These are phyloP conservation scores for Aureoboletus auriporus DNA, from an alignment of 768 basidiomycete species.

Conservation along the genomic window DNA sequence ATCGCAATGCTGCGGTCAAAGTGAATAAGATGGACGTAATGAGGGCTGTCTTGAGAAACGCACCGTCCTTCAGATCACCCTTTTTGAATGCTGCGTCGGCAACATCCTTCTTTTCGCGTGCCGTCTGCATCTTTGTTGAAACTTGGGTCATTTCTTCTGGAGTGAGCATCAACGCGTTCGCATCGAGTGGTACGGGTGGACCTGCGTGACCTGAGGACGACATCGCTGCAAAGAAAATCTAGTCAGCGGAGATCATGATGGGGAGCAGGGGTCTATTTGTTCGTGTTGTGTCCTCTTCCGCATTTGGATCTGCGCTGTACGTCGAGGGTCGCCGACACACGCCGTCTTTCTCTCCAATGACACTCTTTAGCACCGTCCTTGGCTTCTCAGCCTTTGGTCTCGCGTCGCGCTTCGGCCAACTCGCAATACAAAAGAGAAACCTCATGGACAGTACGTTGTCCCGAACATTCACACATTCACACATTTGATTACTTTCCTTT, in stretches of 20 bases:
- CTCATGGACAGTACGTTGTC: conserved; percentile 70
- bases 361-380: conserved; percentile 63
- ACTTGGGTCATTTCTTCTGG: conserved; percentile 28
- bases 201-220: conserved; percentile 3
- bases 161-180: conserved; percentile 13
- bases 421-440: conserved; percentile 78
- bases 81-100: conserved; percentile 68
- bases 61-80: conserved; percentile 60
- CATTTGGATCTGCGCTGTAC: conserved; percentile 1
- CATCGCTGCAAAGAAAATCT: background rate
- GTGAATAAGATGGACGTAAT: background rate
- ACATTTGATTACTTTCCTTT: background rate
- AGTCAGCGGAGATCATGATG: background rate
- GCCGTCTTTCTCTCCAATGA: conserved; percentile 38
- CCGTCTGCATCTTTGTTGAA: conserved; percentile 51
- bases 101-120: conserved; percentile 61
- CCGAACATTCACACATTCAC: background rate
- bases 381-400: conserved; percentile 84
- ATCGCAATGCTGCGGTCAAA: conserved; percentile 50
- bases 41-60: conserved; percentile 13
- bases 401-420: conserved; percentile 78
- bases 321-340: conserved; percentile 5
- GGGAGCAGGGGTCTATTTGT: conserved; percentile 21
- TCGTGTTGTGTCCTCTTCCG: conserved; percentile 18
- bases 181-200: conserved; percentile 13